These are phyloP conservation scores for Lactarius vividus DNA, from an alignment of 768 basidiomycete species.

Conservation along the genomic window DNA sequence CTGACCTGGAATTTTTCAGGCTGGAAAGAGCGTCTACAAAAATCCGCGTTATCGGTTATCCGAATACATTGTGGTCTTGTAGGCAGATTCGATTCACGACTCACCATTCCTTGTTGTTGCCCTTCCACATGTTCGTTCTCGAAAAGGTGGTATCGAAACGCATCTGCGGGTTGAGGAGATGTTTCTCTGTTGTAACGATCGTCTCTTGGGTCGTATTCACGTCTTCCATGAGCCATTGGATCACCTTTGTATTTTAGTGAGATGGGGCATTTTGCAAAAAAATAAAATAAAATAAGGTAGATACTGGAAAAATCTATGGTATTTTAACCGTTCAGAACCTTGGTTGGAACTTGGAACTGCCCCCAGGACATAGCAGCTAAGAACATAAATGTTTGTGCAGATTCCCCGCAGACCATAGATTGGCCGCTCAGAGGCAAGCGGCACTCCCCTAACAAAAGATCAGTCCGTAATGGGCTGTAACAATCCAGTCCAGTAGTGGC, in stretches of 20 bases:
- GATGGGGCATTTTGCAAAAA: background rate
- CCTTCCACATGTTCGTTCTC: background rate
- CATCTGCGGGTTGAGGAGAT: background rate
- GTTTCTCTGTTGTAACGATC: background rate
- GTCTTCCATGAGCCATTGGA: background rate
- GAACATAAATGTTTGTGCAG: background rate
- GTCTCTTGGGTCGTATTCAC: background rate
- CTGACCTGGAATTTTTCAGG: conserved; percentile 43
- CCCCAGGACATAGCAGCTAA: background rate
- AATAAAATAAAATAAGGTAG: no score
- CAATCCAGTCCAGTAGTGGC: no score
- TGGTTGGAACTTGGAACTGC: background rate
- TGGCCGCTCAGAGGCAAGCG: background rate
- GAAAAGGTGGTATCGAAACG: background rate
- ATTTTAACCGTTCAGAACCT: no score
- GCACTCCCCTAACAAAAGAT: background rate
- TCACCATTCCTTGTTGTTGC: background rate
- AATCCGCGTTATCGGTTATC: conserved; percentile 64
- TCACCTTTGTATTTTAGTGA: background rate
- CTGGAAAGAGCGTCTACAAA: conserved; percentile 85
- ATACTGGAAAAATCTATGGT: background rate
- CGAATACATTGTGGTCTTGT: conserved; percentile 59
- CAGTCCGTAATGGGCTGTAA: background rate
- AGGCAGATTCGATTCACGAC: conserved; percentile 31
- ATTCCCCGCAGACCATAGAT: background rate